These are phyloP conservation scores for Acanthamoeba divionensis DNA, from an alignment of 208 protist genomes.

Conservation along the genomic window DNA sequence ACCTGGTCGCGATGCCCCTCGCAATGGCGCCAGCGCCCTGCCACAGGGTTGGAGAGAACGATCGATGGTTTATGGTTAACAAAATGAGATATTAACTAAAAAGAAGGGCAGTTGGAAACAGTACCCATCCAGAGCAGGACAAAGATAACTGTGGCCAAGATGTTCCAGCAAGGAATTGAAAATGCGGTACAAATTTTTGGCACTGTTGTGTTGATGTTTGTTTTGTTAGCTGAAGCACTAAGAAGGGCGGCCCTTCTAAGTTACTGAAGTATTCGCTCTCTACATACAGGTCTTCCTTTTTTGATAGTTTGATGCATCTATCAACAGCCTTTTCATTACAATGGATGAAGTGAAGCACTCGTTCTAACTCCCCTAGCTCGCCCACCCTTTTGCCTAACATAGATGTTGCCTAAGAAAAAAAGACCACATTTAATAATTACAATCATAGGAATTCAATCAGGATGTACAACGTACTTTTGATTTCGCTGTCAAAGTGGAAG, in stretches of 20 bases:
- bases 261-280: not conserved
- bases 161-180: conserved; percentile 22
- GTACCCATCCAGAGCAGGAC: conserved; percentile 12
- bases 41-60: not conserved
- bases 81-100: not conserved
- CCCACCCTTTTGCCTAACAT: not conserved
- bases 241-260: not conserved
- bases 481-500: not conserved
- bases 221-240: not conserved
- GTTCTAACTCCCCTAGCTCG: not conserved
- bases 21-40: not conserved
- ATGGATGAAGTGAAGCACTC: conserved; percentile 3
- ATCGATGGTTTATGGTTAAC: not conserved
- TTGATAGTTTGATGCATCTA: conserved; percentile 25
- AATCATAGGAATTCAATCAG: too few species aligned
- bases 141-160: conserved; percentile 5
- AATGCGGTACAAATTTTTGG: not conserved
- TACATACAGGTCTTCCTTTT: not conserved
- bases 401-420: too few species aligned
- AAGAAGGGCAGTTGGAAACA: not conserved
- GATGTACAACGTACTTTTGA: too few species aligned
- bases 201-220: not conserved
- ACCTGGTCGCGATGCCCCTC: not conserved
- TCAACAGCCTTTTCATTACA: not conserved
- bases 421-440: too few species aligned